These are phyloP conservation scores for Mycena albidolilacea DNA, from an alignment of 768 basidiomycete species.

Conservation along the genomic window DNA sequence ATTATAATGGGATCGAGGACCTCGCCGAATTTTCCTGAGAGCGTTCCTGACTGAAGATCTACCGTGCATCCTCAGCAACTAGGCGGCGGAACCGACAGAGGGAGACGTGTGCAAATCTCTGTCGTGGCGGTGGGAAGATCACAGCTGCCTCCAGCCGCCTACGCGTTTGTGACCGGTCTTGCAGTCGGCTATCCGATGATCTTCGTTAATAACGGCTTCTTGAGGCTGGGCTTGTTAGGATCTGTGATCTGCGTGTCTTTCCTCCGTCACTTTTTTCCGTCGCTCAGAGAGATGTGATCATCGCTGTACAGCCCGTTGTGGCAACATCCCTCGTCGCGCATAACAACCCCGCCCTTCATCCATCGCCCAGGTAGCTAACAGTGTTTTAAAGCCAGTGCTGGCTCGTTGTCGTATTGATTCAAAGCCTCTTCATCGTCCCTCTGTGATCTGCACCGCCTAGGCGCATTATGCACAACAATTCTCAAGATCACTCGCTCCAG, in stretches of 20 bases:
- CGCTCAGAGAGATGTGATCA: constrained; percentile 41
- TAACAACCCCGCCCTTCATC: constrained; percentile 43
- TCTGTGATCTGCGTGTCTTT: constrained; percentile 38
- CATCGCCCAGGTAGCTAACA: constrained; percentile 47
- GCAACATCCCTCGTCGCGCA: constrained; percentile 19
- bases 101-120: constrained; percentile 14
- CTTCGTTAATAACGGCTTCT: constrained; percentile 26
- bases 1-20: neutral
- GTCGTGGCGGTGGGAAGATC: neutral
- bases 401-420: constrained; percentile 43
- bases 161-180: neutral
- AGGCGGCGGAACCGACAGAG: neutral
- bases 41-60: constrained; percentile 28
- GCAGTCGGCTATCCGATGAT: constrained; percentile 1
- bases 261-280: constrained; percentile 18
- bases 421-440: constrained; percentile 38
- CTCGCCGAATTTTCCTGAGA: neutral
- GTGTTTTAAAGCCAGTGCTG: constrained; percentile 42
- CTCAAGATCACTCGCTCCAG: constrained; percentile 51
- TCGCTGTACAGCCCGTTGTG: constrained; percentile 55
- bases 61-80: constrained; percentile 16
- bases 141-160: neutral
- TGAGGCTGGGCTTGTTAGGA: constrained; percentile 28
- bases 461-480: constrained; percentile 51
- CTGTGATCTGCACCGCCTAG: constrained; percentile 62